Evolutionary conservation across 2,329 filamentous ascomycete species (phyloP), one percentile per base, ranked within the genome.

Genomic region (Thermoascus crustaceus): DNA sequence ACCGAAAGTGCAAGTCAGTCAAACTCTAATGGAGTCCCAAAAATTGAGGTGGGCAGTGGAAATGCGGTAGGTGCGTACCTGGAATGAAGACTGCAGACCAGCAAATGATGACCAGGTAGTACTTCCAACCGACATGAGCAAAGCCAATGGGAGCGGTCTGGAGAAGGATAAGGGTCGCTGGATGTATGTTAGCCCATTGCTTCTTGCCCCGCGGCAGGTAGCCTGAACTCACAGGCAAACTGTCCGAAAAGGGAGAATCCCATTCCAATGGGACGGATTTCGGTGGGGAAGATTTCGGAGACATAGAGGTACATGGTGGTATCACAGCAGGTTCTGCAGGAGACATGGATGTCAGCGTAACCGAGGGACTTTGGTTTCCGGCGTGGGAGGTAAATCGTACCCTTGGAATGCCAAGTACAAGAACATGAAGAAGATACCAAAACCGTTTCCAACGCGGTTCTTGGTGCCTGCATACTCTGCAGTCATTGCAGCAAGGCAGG

Each of bases 231-330:
- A 56, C 56, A 49, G 2, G 66, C 61, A 40, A 69, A 70, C 39
- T 70, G 67, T 3, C 68, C 69, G 34, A 72, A 71, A 1, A 73
- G 42, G 0, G 65, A 69, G 48, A 71, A 69, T 0, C 66, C 69
- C 57, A 72, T 71, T 6, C 69, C 69, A 20, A 71, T 72, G 0
- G 68, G 61, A 2, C 70, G 60, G 18, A 72, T 68, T 34, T 71
- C 66, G 0, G 67, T 71, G 0, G 67, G 66, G 48, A 66, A 68
- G 11, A 68, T 69, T 48, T 68, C 65, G 2, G 58, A 56, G 19
- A 66, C 55, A 35, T 67, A 68, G 14, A 67, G 52, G 38, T 68
- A 70, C 49, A 68, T 66, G 10, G 60, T 67, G 2, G 67, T 67
- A 39, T 70, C 67, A 25, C 67, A 58, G 44, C 57, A 67, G 21